Evolutionary conservation across 805 yeast genomes (phyloP), one percentile per base, ranked within the genome.

Genomic region (Metschnikowia santaceciliae): DNA sequence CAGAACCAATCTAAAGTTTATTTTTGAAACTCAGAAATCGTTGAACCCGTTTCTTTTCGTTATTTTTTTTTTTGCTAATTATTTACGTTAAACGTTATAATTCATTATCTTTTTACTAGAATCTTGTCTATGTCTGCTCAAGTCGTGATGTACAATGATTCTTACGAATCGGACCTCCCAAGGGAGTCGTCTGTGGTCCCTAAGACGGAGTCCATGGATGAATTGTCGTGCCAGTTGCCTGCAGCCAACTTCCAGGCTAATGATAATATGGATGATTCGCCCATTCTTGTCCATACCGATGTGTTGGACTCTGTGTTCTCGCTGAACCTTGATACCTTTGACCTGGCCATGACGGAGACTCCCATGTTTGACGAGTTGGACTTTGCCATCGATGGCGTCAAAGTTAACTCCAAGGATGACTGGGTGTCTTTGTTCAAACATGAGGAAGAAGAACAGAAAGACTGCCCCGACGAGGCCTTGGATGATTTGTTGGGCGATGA

Each of bases 371-470:
- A 81, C 60, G 81, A 81, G 49, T 61, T 67, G 53, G 79, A 73
- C 55, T 71, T 71, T 49, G 67, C 71, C 48, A 62, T 72, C 30
- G 76, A 72, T 51, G 75, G 75, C 48, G 60, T 64, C 44, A 66
- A 67, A 57, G 71, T 64, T 49, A 68, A 69, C 64, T 59, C 65
- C 48, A 72, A 70, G 52, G 75, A 78, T 35, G 78, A 77, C 57
- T 84, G 90, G 89, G 80, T 78, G 41, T 79, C 90, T 13, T 72
- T 86, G 51, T 84, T 86, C 62, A 71, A 66, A 47, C 70, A 61
- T 17, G 60, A 57, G 17, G 58, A 50, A 45, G 36, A 45, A 11
- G 26, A 19, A n/a, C 26, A 14, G 7, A 8, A 6, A 3, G 3
- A 8, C 4, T 53, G 47, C 13, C 47, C 55, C 41, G 60, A 55